Evolutionary conservation across 495 filamentous ascomycete species (phyloP), one percentile per base, ranked within the genome.

Genomic region (Neurospora sp.): DNA sequence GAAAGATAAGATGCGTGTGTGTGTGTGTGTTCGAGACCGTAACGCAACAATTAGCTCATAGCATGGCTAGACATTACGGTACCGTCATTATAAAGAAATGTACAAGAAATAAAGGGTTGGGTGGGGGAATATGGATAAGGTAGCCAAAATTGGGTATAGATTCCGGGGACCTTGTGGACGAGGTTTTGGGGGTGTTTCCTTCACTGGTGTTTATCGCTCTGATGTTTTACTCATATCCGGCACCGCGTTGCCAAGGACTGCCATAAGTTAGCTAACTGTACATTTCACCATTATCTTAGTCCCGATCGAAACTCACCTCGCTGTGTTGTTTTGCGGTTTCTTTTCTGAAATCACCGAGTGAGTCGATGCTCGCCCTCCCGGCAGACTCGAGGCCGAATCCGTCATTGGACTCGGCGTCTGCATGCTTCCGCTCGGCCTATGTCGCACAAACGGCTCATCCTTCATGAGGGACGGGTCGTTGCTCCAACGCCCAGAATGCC

Each of bases 181-280:
- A 54, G 46, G 4, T 46, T 46, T 46, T 10, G 42, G 8, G 42
- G 42, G 42, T 10, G 8, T 27, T 62, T 62, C 27, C 27, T 62
- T 62, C 54, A 27, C 54, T 35, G 27, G 14, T 62, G 12, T 62
- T 62, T 35, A 35, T 62, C 2, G 23, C 7, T 62, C 54, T 35
- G 23, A 7, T 62, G 27, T 35, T 60, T 37, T 81, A 78, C 9
- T 88, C 87, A 76, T 88, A 88, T 70, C 87, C 87, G 31, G 87
- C 87, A 66, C 87, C 87, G 73, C 85, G 83, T 78, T 88, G 86
- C 87, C 87, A 88, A 37, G 83, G 82, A 76, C 86, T 88, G 70
- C 14, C 12, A 2, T 14, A 35, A 11, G 71, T 70, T 72, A 74
- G 74, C 81, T 78, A 82, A 80, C 35, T 74, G 18, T n/a, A n/a